These are phyloP conservation scores for Neurospora sp. DNA, from an alignment of 495 filamentous ascomycete species.

Conservation along the genomic window DNA sequence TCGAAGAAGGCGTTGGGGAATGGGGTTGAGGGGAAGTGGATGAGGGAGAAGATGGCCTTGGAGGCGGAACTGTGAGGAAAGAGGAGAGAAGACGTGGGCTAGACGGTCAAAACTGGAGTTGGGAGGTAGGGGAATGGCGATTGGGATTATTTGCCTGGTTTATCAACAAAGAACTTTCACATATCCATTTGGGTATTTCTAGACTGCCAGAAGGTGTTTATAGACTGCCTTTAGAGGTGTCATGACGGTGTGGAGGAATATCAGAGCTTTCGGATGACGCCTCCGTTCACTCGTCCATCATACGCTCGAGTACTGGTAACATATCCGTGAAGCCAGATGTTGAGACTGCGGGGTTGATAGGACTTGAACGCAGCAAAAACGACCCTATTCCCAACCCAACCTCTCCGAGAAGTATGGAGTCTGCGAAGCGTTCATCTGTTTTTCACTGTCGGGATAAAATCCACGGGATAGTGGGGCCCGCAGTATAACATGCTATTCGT, in stretches of 20 bases:
- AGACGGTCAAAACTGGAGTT: background rate
- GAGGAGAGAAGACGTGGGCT: background rate
- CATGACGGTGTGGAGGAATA: background rate
- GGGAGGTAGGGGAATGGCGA: background rate
- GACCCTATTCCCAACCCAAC: background rate
- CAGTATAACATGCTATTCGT: background rate
- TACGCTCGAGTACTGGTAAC: background rate
- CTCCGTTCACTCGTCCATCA: background rate
- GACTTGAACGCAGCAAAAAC: background rate
- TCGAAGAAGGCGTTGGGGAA: background rate
- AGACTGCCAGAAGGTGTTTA: background rate
- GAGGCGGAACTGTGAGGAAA: background rate
- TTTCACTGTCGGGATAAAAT: background rate
- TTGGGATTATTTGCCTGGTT: background rate
- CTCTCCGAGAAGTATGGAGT: background rate
- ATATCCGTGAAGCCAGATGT: background rate
- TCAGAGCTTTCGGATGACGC: background rate
- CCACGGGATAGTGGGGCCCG: background rate
- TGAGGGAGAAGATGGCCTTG: background rate
- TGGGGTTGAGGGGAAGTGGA: background rate
- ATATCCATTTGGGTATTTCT: background rate
- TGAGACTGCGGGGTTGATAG: background rate
- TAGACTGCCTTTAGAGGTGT: background rate
- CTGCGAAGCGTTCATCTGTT: background rate
- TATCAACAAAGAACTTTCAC: background rate